These are phyloP conservation scores for Neostapfia colusana DNA, from an alignment of 176 grass and related monocot species.

Conservation along the genomic window DNA sequence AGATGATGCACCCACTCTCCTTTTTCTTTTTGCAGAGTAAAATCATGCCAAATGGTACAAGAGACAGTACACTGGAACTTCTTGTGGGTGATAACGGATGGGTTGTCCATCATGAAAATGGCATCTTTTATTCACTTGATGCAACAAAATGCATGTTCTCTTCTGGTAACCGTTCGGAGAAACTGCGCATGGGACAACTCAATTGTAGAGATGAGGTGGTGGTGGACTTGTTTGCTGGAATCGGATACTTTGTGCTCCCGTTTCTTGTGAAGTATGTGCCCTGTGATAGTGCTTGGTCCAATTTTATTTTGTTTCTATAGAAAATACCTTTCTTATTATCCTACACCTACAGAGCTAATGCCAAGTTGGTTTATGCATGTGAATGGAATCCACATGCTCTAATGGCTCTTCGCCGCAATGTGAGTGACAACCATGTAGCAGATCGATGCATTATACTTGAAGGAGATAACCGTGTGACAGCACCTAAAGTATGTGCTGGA, in stretches of 20 bases:
- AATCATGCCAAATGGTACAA: constrained; percentile 82
- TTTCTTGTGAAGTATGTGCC: constrained; percentile 90
- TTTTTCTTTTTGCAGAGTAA: constrained; percentile 55
- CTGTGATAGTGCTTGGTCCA: background rate
- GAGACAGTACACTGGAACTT: constrained; percentile 89
- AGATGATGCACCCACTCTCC: constrained; percentile 19
- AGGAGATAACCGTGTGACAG: constrained; percentile 84
- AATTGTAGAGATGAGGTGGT: constrained; percentile 81
- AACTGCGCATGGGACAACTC: constrained; percentile 74
- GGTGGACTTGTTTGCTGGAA: constrained; percentile 92
- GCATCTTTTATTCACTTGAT: constrained; percentile 86
- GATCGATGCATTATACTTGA: constrained; percentile 82
- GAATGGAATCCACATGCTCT: constrained; percentile 94
- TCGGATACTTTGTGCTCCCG: constrained; percentile 93
- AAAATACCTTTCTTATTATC: background rate
- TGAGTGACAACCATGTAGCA: constrained; percentile 62
- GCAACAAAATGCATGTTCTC: constrained; percentile 98
- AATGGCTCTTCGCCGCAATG: constrained; percentile 69
- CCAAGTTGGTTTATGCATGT: constrained; percentile 93
- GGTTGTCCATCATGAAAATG: constrained; percentile 86
- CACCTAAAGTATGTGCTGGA: constrained; percentile 66
- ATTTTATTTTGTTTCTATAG: background rate
- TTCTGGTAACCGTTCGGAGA: constrained; percentile 91
- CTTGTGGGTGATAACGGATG: constrained; percentile 73
- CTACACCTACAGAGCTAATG: constrained; percentile 61